These are phyloP conservation scores for Aciculosporium take DNA, from an alignment of 2,329 filamentous ascomycete genomes.

Conservation along the genomic window DNA sequence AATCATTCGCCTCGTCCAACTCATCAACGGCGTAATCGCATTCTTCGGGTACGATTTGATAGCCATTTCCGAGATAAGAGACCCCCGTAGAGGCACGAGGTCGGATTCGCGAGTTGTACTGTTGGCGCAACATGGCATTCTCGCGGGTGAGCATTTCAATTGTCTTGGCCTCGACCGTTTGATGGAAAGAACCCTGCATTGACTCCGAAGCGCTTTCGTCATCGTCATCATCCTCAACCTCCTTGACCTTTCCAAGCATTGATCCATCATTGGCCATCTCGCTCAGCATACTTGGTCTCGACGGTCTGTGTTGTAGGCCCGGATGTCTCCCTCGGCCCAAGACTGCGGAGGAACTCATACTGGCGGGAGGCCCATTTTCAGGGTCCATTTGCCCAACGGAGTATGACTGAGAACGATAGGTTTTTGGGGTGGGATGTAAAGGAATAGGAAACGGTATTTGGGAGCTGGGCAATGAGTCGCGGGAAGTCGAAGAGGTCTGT, in stretches of 20 bases:
- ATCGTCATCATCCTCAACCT: slow-evolving; percentile 54
- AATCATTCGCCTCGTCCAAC: slow-evolving; percentile 46
- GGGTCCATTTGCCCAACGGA: slow-evolving; percentile 82
- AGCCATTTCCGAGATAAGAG: slow-evolving; percentile 41
- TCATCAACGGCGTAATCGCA: slow-evolving; percentile 63
- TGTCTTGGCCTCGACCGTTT: slow-evolving; percentile 43
- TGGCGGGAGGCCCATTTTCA: slow-evolving; percentile 33
- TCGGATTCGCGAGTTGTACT: slow-evolving; percentile 32
- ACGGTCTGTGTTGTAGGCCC: slow-evolving; percentile 66
- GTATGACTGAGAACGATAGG: slow-evolving; percentile 90
- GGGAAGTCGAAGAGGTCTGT: slow-evolving; percentile 36
- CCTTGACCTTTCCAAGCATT: slow-evolving; percentile 54
- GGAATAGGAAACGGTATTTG: slow-evolving; percentile 81
- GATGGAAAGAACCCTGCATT: slow-evolving; percentile 33
- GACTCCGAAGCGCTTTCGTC: slow-evolving; percentile 41
- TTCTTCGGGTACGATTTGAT: slow-evolving; percentile 47
- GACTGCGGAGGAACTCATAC: slow-evolving; percentile 32
- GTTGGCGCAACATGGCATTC: slow-evolving; percentile 45
- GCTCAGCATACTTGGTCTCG: slow-evolving; percentile 61
- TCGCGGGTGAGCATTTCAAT: slow-evolving; percentile 50
- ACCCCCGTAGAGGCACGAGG: slow-evolving; percentile 44
- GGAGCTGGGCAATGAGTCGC: slow-evolving; percentile 39
- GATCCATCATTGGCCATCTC: slow-evolving; percentile 52
- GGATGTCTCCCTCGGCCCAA: slow-evolving; percentile 45
- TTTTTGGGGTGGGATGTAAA: slow-evolving; percentile 79